These are phyloP conservation scores for Oemleria cerasiformis DNA, from an alignment of 306 rosid genomes.

Conservation along the genomic window DNA sequence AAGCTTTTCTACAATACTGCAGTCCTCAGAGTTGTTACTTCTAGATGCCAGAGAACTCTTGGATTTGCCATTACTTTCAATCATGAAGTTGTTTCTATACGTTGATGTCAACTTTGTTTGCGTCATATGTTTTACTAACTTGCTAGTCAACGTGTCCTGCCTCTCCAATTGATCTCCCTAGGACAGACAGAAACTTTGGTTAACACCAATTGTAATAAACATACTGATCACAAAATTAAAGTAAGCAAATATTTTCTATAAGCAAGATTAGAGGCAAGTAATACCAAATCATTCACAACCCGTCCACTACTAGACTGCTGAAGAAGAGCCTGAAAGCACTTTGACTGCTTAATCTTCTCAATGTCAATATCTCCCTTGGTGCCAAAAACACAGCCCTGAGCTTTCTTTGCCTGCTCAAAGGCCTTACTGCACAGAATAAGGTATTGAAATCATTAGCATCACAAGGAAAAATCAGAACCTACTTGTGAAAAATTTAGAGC, in stretches of 20 bases:
- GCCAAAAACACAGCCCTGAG: constrained; percentile 56
- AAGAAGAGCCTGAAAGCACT: constrained; percentile 61
- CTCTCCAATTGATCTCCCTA: constrained; percentile 50
- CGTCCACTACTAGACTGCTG: constrained; percentile 44
- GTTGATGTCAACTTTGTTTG: constrained; percentile 54
- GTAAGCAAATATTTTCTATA: neutral
- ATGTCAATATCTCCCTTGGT: constrained; percentile 58
- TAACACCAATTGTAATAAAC: neutral
- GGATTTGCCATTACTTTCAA: constrained; percentile 35
- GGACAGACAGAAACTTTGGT: constrained; percentile 3
- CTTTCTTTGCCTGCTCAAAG: constrained; percentile 74
- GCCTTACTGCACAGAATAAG: constrained; percentile 51
- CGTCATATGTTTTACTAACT: constrained; percentile 37
- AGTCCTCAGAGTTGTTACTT: constrained; percentile 46
- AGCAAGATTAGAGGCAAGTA: constrained; percentile 11
- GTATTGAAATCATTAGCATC: constrained; percentile 18
- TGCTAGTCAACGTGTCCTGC: constrained; percentile 36
- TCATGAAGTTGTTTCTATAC: constrained; percentile 39
- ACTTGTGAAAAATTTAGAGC: neutral
- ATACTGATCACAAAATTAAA: neutral
- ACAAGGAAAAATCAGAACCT: constrained; percentile 7
- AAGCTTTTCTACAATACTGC: constrained; percentile 50
- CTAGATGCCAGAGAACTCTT: constrained; percentile 37
- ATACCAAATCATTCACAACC: constrained; percentile 42
- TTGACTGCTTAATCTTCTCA: constrained; percentile 67